These are phyloP conservation scores for Acorus gramineus DNA, from an alignment of 106 monocot species.

Conservation along the genomic window DNA sequence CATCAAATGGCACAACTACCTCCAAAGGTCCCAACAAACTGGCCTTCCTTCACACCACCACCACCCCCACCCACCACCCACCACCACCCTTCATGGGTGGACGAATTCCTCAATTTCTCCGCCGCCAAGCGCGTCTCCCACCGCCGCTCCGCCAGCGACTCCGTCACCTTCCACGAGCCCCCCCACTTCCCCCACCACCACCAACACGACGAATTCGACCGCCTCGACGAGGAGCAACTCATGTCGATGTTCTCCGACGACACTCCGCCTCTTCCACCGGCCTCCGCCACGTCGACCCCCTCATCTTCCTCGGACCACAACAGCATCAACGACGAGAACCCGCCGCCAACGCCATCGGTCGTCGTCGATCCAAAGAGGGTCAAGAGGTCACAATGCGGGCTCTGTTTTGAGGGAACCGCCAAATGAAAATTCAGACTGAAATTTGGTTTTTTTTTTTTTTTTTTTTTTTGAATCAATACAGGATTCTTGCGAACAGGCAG, in stretches of 20 bases:
- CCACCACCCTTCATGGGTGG: constrained; percentile 5
- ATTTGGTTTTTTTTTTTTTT: not conserved
- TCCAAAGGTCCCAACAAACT: constrained; percentile 5
- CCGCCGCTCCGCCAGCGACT: constrained; percentile 1
- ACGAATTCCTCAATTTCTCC: constrained; percentile 6
- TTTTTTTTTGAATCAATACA: not conserved
- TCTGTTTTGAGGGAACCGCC: too few relatives aligned
- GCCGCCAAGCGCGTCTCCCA: not conserved
- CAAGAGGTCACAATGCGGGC: too few relatives aligned
- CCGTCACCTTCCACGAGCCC: not conserved
- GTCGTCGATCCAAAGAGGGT: too few relatives aligned
- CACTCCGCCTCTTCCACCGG: not conserved
- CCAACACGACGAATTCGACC: not conserved
- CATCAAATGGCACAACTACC: constrained; percentile 1
- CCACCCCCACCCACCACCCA: not conserved
- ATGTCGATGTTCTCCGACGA: too few relatives aligned
- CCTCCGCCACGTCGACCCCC: not conserved
- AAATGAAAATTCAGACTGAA: too few relatives aligned
- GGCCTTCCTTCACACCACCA: not conserved
- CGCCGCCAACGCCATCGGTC: not conserved
- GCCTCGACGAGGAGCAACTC: not conserved
- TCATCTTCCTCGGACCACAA: too few relatives aligned
- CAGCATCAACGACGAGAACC: not conserved
- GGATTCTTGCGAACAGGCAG: too few relatives aligned
- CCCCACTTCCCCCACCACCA: not conserved